Evolutionary conservation across 1,284 basidiomycete species (phyloP).

Genomic region (Cryptococcus deneoformans): DNA sequence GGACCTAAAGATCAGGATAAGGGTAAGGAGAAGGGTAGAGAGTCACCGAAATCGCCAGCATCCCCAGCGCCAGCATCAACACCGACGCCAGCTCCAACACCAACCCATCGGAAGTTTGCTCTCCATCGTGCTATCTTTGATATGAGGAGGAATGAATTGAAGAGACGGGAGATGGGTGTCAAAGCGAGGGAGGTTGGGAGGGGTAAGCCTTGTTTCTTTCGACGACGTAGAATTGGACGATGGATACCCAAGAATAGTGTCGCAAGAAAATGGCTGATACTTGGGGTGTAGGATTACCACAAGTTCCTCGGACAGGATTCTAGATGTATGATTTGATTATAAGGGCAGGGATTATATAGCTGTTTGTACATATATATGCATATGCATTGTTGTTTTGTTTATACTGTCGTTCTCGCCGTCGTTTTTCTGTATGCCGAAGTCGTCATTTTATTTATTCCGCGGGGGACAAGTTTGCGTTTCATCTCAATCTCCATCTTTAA

Average conservation of each 20-base stretch:
- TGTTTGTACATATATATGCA: neutral
- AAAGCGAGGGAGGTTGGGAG: slow-evolving; percentile 45
- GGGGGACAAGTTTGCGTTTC: no score
- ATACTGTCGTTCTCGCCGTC: neutral
- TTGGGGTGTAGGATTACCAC: neutral
- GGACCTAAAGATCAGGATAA: slow-evolving; percentile 17
- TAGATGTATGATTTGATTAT: neutral
- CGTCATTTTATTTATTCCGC: neutral
- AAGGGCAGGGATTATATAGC: no score
- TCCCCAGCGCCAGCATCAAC: slow-evolving; percentile 10
- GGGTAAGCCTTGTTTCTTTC: slow-evolving; percentile 23
- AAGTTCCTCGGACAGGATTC: neutral
- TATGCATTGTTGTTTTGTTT: neutral
- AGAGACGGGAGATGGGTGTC: slow-evolving; percentile 33
- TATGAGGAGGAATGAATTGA: slow-evolving; percentile 38
- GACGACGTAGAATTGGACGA: neutral
- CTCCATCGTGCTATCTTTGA: slow-evolving; percentile 47
- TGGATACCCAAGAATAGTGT: neutral
- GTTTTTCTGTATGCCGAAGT: neutral
- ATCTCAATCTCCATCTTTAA: neutral
- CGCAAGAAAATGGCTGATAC: neutral
- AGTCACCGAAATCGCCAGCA: slow-evolving; percentile 2
- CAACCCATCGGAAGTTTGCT: slow-evolving; percentile 44
- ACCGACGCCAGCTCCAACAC: slow-evolving; percentile 6
- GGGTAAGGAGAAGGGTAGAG: slow-evolving; percentile 13